Base-by-base conservation (phyloP, 768 basidiomycete species). In the Lyophyllum shimeji region DNA sequence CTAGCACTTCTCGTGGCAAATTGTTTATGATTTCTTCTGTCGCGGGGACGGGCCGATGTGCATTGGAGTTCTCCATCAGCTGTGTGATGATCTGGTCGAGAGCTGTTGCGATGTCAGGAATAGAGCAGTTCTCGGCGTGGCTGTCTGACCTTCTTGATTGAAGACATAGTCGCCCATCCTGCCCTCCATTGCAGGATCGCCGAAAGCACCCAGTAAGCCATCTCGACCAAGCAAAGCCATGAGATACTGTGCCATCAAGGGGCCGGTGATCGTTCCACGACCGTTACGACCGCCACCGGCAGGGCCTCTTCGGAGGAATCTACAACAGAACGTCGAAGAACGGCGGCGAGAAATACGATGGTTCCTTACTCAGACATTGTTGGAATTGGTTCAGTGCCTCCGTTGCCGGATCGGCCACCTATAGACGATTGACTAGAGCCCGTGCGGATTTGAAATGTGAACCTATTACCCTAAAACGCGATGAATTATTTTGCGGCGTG, bases 91-190 rank as follows among this genome's bases (percentile, higher is more conserved):
- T 92, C 70, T 93, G 82, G 66, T 92, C 90, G 60, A 93, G 69
- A 9, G 89, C 92, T 92, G 61, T 31, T n/a, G 21, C 7, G 13
- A 37, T 34, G 45, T 59, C 5, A 62, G 46, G 25, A 29, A 51
- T 17, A 25, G 21, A 15, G 29, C 4, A 24, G 40, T 7, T 7
- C 27, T 31, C 11, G 9, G 23, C 2, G 15, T 18, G 48, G 12
- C 23, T 12, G 42, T 29, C 52, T 53, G 52, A 86, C 94, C 90
- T 81, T 93, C 90, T 71, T 96, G 91, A 59, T 85, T 91, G 64
- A 93, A 90, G 5, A 91, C 95, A 74, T 96, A 97, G 68, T 97
- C 95, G 2, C 95, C 95, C 82, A 87, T 82, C 64, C 84, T 76
- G 1, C 89, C 86, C 31, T 72, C 72, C 34, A 23, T 43, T 53